Evolutionary conservation across 805 yeast genomes (phyloP).

Genomic region (Hanseniaspora osmophila): DNA sequence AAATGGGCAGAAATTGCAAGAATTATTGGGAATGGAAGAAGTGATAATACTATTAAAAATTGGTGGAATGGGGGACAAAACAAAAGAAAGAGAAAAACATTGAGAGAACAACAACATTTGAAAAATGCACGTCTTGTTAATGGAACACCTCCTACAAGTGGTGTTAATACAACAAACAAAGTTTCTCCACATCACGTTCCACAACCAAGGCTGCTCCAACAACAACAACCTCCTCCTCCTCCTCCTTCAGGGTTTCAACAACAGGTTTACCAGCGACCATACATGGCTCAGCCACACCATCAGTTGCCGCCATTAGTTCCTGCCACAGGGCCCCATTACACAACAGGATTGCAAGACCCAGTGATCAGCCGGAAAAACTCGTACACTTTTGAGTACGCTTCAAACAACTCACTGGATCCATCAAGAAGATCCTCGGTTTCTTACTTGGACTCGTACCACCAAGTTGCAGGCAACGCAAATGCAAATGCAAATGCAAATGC

Average conservation of each 20-base stretch:
- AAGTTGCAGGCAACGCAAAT: background rate
- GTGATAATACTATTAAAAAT: constrained; percentile 47
- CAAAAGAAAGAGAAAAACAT: constrained; percentile 35
- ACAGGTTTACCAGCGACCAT: background rate
- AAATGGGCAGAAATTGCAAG: constrained; percentile 91
- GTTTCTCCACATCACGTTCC: too few species aligned
- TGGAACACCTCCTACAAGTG: constrained; percentile 1
- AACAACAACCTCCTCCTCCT: background rate
- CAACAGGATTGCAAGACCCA: background rate
- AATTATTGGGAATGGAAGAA: constrained; percentile 61
- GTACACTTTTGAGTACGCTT: background rate
- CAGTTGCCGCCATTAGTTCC: background rate
- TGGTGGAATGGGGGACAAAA: constrained; percentile 97
- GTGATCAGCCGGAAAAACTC: background rate
- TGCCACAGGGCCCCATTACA: background rate
- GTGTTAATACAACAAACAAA: too few species aligned
- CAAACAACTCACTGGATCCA: background rate
- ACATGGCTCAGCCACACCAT: background rate
- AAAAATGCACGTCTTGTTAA: too few species aligned
- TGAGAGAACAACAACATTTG: background rate
- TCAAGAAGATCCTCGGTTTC: background rate
- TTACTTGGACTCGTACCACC: background rate
- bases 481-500: background rate
- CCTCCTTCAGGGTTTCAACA: background rate
- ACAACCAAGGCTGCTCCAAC: constrained; percentile 4